Evolutionary conservation across 805 yeast species (phyloP).

Genomic region (Yamadazyma kitorensis): DNA sequence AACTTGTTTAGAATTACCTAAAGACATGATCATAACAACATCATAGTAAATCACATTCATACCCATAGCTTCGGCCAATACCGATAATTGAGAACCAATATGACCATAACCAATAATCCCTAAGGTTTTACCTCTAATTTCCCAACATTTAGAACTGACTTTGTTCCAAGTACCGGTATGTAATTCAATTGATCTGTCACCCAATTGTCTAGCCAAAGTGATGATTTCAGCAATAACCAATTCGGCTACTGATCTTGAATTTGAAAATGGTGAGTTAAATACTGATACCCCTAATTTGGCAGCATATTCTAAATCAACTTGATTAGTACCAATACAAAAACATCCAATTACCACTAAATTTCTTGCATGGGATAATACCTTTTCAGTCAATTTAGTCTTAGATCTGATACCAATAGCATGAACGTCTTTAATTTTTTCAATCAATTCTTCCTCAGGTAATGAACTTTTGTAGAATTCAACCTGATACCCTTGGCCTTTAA

Average conservation of each 20-base stretch:
- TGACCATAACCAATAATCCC: conserved; percentile 98
- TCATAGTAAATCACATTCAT: conserved; percentile 95
- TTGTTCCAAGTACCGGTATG: conserved; percentile 98
- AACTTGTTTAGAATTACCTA: conserved; percentile 96
- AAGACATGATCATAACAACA: conserved; percentile 86
- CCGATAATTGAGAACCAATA: conserved; percentile 95
- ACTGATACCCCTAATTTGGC: conserved; percentile 93
- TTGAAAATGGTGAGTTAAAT: conserved; percentile 97
- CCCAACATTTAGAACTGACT: conserved; percentile 95
- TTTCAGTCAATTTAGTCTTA: conserved; percentile 83
- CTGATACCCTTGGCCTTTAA: conserved; percentile 90
- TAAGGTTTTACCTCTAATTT: conserved; percentile 95
- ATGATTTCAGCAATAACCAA: conserved; percentile 94
- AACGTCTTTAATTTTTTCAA: conserved; percentile 88
- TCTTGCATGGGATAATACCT: conserved; percentile 79
- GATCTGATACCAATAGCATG: conserved; percentile 99
- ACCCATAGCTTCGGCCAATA: conserved; percentile 96
- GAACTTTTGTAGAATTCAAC: conserved; percentile 91
- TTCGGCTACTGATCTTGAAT: conserved; percentile 98
- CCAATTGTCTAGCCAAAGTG: conserved; percentile 90
- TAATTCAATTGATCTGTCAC: conserved; percentile 93
- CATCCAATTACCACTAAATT: conserved; percentile 91
- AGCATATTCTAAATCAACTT: conserved; percentile 89
- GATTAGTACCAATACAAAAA: conserved; percentile 99
- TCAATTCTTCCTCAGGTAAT: conserved; percentile 86